Evolutionary conservation across 2,329 filamentous ascomycete species (phyloP).

Genomic region (Aspergillus pseudoterreus): DNA sequence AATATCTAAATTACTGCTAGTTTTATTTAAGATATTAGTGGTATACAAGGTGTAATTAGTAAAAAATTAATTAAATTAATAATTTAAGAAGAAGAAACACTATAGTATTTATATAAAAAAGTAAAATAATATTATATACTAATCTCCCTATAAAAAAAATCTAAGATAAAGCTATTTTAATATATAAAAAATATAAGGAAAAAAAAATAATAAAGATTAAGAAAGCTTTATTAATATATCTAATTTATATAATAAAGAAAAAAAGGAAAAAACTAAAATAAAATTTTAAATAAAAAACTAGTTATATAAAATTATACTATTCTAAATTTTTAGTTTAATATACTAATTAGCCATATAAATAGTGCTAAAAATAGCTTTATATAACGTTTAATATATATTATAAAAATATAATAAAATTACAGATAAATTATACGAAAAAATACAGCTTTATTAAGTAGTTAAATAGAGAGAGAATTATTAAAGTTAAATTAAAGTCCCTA

Average conservation of each 20-base stretch:
- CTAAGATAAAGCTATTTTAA: background rate
- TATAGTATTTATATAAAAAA: background rate
- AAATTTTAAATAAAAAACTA: too few relatives aligned
- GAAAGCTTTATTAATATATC: background rate
- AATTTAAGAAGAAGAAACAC: background rate
- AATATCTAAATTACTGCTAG: background rate
- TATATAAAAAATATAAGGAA: background rate
- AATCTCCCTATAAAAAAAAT: background rate
- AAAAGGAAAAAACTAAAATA: background rate
- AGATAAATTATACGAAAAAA: background rate
- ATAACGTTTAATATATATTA: background rate
- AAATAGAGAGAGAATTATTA: background rate
- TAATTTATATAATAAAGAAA: background rate
- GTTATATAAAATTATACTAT: background rate
- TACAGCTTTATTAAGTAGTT: background rate
- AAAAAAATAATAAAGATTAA: background rate
- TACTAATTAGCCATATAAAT: background rate
- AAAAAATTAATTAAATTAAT: background rate
- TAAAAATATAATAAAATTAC: background rate
- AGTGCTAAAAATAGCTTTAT: background rate
- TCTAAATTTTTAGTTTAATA: background rate
- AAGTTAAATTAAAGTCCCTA: constrained; percentile 9
- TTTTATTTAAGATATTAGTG: background rate
- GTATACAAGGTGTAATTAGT: background rate
- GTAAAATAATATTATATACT: background rate